Conservation (phyloP, 768 basidiomycete species). For the Mycena epipterygia region DNA sequence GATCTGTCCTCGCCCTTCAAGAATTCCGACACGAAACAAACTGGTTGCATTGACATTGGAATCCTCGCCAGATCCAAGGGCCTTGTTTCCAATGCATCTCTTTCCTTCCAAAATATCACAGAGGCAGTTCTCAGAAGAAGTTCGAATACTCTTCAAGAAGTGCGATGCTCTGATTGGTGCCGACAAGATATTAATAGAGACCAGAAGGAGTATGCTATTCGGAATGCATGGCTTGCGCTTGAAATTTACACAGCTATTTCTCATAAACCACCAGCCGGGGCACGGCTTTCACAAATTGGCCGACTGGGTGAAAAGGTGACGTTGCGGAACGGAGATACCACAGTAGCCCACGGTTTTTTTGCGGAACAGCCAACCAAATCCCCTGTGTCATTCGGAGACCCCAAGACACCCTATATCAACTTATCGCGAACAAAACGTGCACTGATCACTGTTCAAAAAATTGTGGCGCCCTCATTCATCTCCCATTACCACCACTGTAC, state of each 20-base stretch:
- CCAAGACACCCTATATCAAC: background rate
- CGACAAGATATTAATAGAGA: background rate
- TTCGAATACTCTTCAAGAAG: background rate
- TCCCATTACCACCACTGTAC: background rate
- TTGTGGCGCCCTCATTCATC: background rate
- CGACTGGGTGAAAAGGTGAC: background rate
- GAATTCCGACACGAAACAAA: background rate
- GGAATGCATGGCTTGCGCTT: background rate
- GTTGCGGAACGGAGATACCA: background rate
- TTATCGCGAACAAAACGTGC: background rate
- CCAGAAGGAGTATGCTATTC: background rate
- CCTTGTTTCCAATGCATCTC: background rate
- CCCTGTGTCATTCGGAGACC: background rate
- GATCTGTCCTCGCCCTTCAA: background rate
- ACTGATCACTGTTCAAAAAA: background rate
- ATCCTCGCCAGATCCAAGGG: slow-evolving; percentile 4
- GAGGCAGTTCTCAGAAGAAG: slow-evolving; percentile 1
- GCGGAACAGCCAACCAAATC: background rate
- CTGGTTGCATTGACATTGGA: slow-evolving; percentile 1
- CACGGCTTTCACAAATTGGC: background rate
- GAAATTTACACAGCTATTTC: background rate
- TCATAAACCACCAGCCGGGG: background rate
- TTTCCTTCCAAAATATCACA: background rate
- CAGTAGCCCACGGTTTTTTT: slow-evolving; percentile 2
- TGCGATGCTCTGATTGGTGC: slow-evolving; percentile 4